Conservation (phyloP, 2,329 filamentous ascomycete species). For the Ophiosphaerella narmari region DNA sequence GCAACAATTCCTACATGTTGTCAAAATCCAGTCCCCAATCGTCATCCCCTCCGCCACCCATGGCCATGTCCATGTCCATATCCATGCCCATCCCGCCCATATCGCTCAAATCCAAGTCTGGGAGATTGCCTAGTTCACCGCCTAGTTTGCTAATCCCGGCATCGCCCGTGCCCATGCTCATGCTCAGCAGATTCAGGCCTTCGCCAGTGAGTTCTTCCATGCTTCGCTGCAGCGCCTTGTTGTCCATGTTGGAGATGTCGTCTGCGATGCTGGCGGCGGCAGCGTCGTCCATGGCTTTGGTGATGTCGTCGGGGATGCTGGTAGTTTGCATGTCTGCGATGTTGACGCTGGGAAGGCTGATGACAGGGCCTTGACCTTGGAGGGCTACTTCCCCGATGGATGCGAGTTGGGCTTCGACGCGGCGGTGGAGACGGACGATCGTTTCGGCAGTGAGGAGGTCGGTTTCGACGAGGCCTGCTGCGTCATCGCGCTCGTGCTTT, state of each 20-base stretch:
- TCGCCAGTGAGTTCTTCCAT: slow-evolving; percentile 38
- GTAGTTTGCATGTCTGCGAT: slow-evolving; percentile 34
- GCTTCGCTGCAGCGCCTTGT: slow-evolving; percentile 38
- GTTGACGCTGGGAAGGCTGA: slow-evolving; percentile 34
- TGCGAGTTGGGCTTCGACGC: slow-evolving; percentile 67
- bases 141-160: slow-evolving; percentile 24
- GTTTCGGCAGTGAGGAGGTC: slow-evolving; percentile 64
- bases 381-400: slow-evolving; percentile 29
- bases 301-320: slow-evolving; percentile 35
- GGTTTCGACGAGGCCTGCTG: slow-evolving; percentile 60
- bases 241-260: slow-evolving; percentile 36
- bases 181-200: slow-evolving; percentile 35
- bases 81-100: slow-evolving; percentile 37
- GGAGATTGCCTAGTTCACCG: slow-evolving; percentile 29
- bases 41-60: slow-evolving; percentile 39
- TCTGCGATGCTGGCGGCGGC: slow-evolving; percentile 39
- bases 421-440: slow-evolving; percentile 65
- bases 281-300: slow-evolving; percentile 44
- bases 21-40: slow-evolving; percentile 51
- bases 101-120: slow-evolving; percentile 35
- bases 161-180: slow-evolving; percentile 35
- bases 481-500: slow-evolving; percentile 62
- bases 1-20: slow-evolving; percentile 33
- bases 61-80: slow-evolving; percentile 32
- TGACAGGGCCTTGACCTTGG: slow-evolving; percentile 27